phyloP scores from a whole-genome alignment of 2,329 filamentous ascomycete species.

The Colletotrichum somersetense region DNA sequence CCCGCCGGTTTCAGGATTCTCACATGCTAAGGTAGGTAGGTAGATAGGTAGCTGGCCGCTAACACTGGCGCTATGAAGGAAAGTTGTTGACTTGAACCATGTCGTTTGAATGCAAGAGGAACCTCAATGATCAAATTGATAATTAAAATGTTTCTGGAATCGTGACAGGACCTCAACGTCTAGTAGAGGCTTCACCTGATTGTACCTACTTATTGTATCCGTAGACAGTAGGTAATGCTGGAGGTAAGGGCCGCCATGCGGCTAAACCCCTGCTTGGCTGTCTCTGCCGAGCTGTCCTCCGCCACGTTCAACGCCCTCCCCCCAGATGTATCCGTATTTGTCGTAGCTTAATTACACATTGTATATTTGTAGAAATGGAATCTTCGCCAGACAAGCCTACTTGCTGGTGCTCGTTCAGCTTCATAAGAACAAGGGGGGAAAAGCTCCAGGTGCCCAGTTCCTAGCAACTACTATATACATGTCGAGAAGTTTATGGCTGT shows the following conservation, averaged over 20 bases:
- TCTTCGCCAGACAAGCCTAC: conserved; percentile 15
- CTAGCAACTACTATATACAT: background rate
- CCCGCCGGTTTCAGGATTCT: conserved; percentile 39
- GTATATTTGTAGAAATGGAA: conserved; percentile 9
- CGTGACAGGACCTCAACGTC: background rate
- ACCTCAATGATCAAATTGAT: no score
- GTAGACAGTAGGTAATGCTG: background rate
- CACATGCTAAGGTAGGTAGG: conserved; percentile 26
- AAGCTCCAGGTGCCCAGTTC: no score
- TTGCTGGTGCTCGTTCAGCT: background rate
- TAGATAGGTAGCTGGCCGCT: background rate
- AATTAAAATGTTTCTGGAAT: background rate
- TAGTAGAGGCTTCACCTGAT: background rate
- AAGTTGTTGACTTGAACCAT: background rate
- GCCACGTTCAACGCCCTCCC: background rate
- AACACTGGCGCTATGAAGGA: background rate
- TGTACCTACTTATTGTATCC: background rate
- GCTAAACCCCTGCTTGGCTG: background rate
- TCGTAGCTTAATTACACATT: conserved; percentile 6
- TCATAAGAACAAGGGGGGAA: background rate
- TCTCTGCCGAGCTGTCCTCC: conserved; percentile 9
- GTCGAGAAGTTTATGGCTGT: background rate
- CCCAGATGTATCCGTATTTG: background rate
- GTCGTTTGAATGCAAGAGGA: background rate
- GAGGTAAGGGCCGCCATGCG: background rate